phyloP scores from a whole-genome alignment of 225 moss, liverwort and hornwort species.

The Polytrichum formosum region DNA sequence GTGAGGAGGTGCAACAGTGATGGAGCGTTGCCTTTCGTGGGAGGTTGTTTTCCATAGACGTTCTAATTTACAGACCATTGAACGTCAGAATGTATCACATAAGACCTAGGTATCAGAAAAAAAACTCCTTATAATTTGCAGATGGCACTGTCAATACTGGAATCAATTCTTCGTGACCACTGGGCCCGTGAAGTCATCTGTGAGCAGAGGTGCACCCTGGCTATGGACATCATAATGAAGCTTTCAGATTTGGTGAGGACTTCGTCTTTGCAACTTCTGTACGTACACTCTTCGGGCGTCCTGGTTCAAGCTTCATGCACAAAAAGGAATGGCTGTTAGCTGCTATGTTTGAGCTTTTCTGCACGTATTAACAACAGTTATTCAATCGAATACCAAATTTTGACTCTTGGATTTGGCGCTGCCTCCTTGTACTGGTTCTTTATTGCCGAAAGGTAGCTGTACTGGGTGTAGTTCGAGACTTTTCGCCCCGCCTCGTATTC shows the following conservation, averaged over 20 bases:
- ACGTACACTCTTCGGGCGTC: not conserved
- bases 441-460: conserved; percentile 56
- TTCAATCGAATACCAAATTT: not conserved
- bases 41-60: no score
- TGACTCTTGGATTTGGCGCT: not conserved
- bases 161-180: conserved; percentile 66
- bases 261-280: not conserved
- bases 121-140: conserved; percentile 7
- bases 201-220: conserved; percentile 42
- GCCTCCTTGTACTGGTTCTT: not conserved
- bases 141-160: conserved; percentile 86
- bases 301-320: not conserved
- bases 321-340: not conserved
- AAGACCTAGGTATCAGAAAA: no score
- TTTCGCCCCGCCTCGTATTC: conserved; percentile 82
- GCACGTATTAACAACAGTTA: not conserved
- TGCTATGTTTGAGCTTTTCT: not conserved
- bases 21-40: no score
- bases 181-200: conserved; percentile 61
- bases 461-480: conserved; percentile 68
- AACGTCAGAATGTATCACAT: no score
- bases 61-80: no score
- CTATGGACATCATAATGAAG: conserved; percentile 58
- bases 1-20: no score
- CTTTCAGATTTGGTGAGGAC: conserved; percentile 73